Evolutionary conservation across 75 land plant genomes (phyloP).

Genomic region (Pinus albicaulis): DNA sequence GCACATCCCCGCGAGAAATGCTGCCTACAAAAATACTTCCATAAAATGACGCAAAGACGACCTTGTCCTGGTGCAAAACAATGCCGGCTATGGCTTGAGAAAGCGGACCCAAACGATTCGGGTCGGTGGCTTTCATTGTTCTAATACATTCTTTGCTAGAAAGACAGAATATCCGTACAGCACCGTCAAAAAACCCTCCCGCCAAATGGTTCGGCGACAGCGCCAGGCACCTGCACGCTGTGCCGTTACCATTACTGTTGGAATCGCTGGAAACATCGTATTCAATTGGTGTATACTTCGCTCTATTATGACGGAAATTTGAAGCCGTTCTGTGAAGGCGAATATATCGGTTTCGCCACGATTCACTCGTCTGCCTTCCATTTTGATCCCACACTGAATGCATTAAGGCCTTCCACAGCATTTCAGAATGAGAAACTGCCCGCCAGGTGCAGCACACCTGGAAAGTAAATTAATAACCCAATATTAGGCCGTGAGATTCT

Average conservation of each 20-base stretch:
- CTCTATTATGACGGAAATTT: slow-evolving; percentile 42
- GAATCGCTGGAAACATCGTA: slow-evolving; percentile 18
- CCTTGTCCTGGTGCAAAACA: slow-evolving; percentile 13
- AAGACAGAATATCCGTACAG: slow-evolving; percentile 56
- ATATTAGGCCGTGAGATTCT: background rate
- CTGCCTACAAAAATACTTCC: slow-evolving; percentile 50
- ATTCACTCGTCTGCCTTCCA: background rate
- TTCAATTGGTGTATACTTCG: slow-evolving; percentile 19
- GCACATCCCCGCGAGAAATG: slow-evolving; percentile 8
- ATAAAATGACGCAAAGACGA: slow-evolving; percentile 56
- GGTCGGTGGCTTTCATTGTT: slow-evolving; percentile 9
- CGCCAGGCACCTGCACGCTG: slow-evolving; percentile 39
- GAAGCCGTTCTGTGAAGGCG: slow-evolving; percentile 47
- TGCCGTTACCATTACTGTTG: background rate
- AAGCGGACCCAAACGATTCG: slow-evolving; percentile 49
- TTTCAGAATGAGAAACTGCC: slow-evolving; percentile 44
- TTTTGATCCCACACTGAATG: slow-evolving; percentile 30
- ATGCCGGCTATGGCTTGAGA: slow-evolving; percentile 57
- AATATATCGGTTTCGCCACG: slow-evolving; percentile 54
- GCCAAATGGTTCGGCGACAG: slow-evolving; percentile 48
- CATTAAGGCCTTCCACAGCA: slow-evolving; percentile 42
- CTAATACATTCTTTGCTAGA: slow-evolving; percentile 22
- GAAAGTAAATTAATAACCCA: background rate
- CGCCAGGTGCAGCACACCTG: slow-evolving; percentile 75
- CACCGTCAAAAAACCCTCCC: slow-evolving; percentile 60